Evolutionary conservation across 352 stramenopile genomes (phyloP).

Genomic region (Globisporangium uncinulatum): DNA sequence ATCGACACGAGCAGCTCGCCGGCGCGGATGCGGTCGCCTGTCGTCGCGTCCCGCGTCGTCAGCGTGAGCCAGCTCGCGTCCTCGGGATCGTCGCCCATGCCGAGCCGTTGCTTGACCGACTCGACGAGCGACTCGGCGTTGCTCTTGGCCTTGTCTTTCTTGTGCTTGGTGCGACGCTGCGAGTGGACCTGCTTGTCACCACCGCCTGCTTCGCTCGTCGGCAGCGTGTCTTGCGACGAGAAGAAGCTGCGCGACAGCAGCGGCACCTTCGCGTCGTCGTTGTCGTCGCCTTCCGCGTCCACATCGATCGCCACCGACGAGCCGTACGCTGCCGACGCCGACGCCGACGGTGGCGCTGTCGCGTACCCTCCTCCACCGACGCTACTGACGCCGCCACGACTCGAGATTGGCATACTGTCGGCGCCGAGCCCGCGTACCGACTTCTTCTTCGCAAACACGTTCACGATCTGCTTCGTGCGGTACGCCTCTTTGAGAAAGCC

Average conservation of each 20-base stretch:
- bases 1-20: constrained; percentile 68
- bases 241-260: constrained; percentile 13
- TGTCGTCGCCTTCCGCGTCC: constrained; percentile 14
- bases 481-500: constrained; percentile 63
- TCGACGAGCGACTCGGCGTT: constrained; percentile 62
- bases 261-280: constrained; percentile 14
- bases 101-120: constrained; percentile 68
- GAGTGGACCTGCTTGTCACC: no score
- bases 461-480: constrained; percentile 58
- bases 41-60: constrained; percentile 53
- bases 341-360: no score
- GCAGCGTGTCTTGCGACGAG: constrained; percentile 9
- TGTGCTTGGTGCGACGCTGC: constrained; percentile 10
- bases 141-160: constrained; percentile 34
- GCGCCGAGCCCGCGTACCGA: constrained; percentile 37
- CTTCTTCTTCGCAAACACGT: constrained; percentile 74
- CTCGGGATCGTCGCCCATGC: constrained; percentile 74
- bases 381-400: constrained; percentile 12
- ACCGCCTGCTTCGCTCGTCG: constrained; percentile 1
- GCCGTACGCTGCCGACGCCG: constrained; percentile 14
- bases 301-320: constrained; percentile 11
- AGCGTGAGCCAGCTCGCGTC: constrained; percentile 73
- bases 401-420: constrained; percentile 26
- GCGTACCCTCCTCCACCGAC: constrained; percentile 6
- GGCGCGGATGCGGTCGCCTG: constrained; percentile 48